Conservation (phyloP, 768 basidiomycete genomes). For the Amanita polypyramis region DNA sequence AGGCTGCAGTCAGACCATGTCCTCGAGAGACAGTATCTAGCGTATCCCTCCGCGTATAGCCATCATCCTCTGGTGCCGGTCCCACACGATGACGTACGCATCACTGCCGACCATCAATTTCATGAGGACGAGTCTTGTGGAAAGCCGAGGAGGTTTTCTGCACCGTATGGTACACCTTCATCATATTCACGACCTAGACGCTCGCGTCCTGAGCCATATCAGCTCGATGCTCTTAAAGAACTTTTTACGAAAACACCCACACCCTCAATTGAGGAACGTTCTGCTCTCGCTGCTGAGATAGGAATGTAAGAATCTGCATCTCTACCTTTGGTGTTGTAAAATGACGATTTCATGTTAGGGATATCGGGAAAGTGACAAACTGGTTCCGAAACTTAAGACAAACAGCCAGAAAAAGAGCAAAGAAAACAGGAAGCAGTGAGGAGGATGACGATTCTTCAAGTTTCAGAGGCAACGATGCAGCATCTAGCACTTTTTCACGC, state of each 20-base stretch:
- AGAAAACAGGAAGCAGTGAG: conserved; percentile 34
- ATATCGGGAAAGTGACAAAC: conserved; percentile 77
- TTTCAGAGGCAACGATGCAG: conserved; percentile 20
- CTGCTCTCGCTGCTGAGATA: conserved; percentile 60
- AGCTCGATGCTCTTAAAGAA: conserved; percentile 65
- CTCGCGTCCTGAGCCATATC: conserved; percentile 70
- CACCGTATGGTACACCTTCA: conserved; percentile 34
- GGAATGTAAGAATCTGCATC: conserved; percentile 45
- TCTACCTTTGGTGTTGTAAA: conserved; percentile 9
- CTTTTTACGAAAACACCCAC: conserved; percentile 58
- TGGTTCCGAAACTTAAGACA: conserved; percentile 84
- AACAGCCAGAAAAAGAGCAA: conserved; percentile 64
- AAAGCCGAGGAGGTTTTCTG: conserved; percentile 24
- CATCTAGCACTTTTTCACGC: conserved; percentile 35
- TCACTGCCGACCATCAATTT: background rate
- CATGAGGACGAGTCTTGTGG: background rate
- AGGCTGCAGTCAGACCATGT: conserved; percentile 23
- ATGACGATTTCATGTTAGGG: conserved; percentile 31
- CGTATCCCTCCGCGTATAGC: conserved; percentile 37
- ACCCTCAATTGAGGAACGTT: conserved; percentile 74
- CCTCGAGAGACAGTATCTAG: conserved; percentile 32
- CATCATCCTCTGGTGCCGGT: conserved; percentile 34
- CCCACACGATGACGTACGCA: background rate
- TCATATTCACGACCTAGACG: conserved; percentile 49
- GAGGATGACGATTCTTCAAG: conserved; percentile 35